Evolutionary conservation across 768 basidiomycete species (phyloP).

Genomic region (Amanita brunnescens): DNA sequence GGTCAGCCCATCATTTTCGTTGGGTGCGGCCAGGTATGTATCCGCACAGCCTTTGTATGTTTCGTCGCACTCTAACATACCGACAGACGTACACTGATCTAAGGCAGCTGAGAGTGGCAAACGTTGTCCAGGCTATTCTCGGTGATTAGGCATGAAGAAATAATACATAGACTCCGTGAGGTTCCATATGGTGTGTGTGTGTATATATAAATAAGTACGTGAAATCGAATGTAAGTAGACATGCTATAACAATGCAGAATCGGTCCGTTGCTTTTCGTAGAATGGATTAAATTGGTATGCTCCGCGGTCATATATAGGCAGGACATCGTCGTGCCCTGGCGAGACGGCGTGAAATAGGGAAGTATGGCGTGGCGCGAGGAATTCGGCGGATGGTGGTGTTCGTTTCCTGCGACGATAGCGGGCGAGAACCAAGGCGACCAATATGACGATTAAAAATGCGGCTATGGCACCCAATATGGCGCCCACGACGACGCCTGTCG

Average conservation of each 20-base stretch:
- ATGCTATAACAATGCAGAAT: neutral
- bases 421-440: conserved; percentile 29
- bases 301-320: neutral
- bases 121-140: conserved; percentile 91
- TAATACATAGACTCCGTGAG: too few species aligned
- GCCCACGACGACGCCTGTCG: conserved; percentile 44
- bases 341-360: neutral
- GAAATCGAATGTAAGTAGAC: too few species aligned
- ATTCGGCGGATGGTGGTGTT: conserved; percentile 54
- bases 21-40: conserved; percentile 86
- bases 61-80: neutral
- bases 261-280: neutral
- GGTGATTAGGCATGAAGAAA: conserved; percentile 40
- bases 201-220: too few species aligned
- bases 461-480: conserved; percentile 41
- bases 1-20: conserved; percentile 98
- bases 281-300: neutral
- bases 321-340: neutral
- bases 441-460: conserved; percentile 24
- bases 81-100: conserved; percentile 92
- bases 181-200: too few species aligned
- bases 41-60: neutral
- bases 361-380: conserved; percentile 20
- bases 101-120: conserved; percentile 79
- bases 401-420: conserved; percentile 32